A percentile compares a stretch with the other conserved stretches of the same genome.
Conservation (phyloP, 2,329 filamentous ascomycete genomes). For the Fusarium verticillioides region DNA sequence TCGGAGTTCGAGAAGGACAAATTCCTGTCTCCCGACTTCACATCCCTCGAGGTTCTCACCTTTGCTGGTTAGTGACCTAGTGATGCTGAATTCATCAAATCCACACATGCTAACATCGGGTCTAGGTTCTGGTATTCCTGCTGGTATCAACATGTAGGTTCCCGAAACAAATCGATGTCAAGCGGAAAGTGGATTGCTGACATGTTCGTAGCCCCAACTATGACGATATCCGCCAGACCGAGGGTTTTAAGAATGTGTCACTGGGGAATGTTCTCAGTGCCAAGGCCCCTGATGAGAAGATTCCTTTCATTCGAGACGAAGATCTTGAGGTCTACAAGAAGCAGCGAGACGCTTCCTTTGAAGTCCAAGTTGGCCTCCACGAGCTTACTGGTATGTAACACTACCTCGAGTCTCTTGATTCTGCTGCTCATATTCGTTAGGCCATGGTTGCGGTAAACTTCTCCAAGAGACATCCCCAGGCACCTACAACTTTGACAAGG, state of each 20-base stretch:
- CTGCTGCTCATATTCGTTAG: constrained; percentile 48
- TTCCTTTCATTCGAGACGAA: constrained; percentile 85
- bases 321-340: constrained; percentile 84
- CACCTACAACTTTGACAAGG: constrained; percentile 86
- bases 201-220: constrained; percentile 65
- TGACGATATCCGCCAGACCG: constrained; percentile 81
- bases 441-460: constrained; percentile 93
- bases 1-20: constrained; percentile 95
- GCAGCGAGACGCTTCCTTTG: constrained; percentile 88
- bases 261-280: constrained; percentile 93
- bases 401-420: not conserved
- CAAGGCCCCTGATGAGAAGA: constrained; percentile 90
- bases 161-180: not conserved
- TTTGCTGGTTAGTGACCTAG: constrained; percentile 61
- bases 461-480: constrained; percentile 88
- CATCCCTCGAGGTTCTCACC: constrained; percentile 88
- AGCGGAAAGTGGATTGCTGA: constrained; percentile 17
- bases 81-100: not conserved
- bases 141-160: constrained; percentile 71
- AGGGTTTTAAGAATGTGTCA: constrained; percentile 93
- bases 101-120: constrained; percentile 48
- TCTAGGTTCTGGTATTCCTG: constrained; percentile 70
- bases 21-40: constrained; percentile 96
- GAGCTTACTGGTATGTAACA: constrained; percentile 70
- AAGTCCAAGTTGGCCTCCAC: constrained; percentile 95